Conservation (phyloP, 805 yeast genomes). For the Kuraishia ogatae region DNA sequence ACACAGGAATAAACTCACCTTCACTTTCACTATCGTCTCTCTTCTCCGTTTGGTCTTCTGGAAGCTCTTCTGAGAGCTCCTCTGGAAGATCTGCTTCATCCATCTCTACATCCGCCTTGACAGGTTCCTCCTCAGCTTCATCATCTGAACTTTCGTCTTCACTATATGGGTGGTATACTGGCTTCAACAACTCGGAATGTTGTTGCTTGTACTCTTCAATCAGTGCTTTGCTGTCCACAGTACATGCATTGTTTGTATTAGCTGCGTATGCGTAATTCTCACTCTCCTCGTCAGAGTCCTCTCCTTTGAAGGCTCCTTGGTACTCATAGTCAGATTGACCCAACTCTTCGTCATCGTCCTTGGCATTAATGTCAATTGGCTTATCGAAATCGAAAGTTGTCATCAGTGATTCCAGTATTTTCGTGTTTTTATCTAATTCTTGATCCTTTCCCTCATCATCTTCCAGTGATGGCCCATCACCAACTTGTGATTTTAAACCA, state of each 20-base stretch:
- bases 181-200: slow-evolving; percentile 1
- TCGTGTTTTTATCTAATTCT: slow-evolving; percentile 35
- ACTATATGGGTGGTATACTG: slow-evolving; percentile 2
- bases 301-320: slow-evolving; percentile 23
- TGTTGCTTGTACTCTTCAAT: slow-evolving; percentile 17
- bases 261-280: slow-evolving; percentile 7
- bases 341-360: slow-evolving; percentile 25
- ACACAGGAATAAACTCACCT: slow-evolving; percentile 48
- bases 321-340: slow-evolving; percentile 38
- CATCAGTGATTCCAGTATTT: slow-evolving; percentile 40
- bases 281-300: slow-evolving; percentile 11
- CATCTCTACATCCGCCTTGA: slow-evolving; percentile 13
- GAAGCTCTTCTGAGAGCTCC: slow-evolving; percentile 14
- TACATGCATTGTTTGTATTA: slow-evolving; percentile 15
- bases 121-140: slow-evolving; percentile 12
- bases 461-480: slow-evolving; percentile 6
- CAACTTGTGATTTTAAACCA: neutral
- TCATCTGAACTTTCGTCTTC: slow-evolving; percentile 16
- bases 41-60: too few relatives aligned
- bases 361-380: slow-evolving; percentile 29
- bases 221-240: slow-evolving; percentile 8
- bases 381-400: slow-evolving; percentile 42
- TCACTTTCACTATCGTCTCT: slow-evolving; percentile 13
- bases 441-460: slow-evolving; percentile 25
- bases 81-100: slow-evolving; percentile 18